phyloP scores from a whole-genome alignment of 345 rosid species.

The Rhodomyrtus tomentosa region DNA sequence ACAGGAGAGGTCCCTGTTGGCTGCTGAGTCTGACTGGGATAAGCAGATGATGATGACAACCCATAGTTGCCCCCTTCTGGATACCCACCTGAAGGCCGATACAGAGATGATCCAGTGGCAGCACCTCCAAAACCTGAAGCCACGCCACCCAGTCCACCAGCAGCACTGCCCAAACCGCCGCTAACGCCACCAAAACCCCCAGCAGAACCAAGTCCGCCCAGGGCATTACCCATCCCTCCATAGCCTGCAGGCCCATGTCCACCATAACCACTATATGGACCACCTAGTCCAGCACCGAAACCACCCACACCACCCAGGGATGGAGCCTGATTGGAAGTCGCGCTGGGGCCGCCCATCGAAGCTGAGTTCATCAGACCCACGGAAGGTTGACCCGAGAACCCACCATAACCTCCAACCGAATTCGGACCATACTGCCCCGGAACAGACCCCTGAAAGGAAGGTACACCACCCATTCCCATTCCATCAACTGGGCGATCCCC shows the following conservation, averaged over 20 bases:
- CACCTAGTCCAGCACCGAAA: conserved; percentile 27
- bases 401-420: conserved; percentile 26
- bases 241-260: conserved; percentile 39
- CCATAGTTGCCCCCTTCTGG: conserved; percentile 51
- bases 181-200: conserved; percentile 2
- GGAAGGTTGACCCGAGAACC: conserved; percentile 26
- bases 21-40: conserved; percentile 56
- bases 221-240: conserved; percentile 3
- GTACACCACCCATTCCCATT: conserved; percentile 37
- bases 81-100: conserved; percentile 68
- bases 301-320: conserved; percentile 35
- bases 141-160: conserved; percentile 1
- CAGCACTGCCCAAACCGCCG: neutral
- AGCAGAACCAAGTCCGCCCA: conserved; percentile 16
- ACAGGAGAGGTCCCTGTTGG: conserved; percentile 52
- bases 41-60: conserved; percentile 39
- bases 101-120: conserved; percentile 34
- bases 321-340: conserved; percentile 17
- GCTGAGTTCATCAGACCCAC: conserved; percentile 38
- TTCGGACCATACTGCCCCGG: conserved; percentile 35
- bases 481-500: conserved; percentile 36
- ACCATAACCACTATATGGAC: conserved; percentile 45
- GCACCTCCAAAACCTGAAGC: conserved; percentile 5
- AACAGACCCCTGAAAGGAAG: conserved; percentile 6
- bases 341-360: conserved; percentile 16